Evolutionary conservation across 2,329 filamentous ascomycete genomes (phyloP).

Genomic region (Orbilia quercus): DNA sequence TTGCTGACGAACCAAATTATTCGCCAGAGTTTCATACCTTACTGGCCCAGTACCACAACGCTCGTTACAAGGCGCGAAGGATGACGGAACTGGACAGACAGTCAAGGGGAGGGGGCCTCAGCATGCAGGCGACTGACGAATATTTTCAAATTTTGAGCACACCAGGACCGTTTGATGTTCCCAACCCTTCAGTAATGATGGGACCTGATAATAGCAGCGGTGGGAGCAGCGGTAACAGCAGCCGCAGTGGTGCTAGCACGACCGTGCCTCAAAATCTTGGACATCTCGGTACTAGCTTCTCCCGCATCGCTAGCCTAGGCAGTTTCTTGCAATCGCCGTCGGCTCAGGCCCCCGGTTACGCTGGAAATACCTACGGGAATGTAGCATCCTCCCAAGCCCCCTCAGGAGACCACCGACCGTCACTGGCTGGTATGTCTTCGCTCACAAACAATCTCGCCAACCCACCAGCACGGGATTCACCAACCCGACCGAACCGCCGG

Average conservation of each 20-base stretch:
- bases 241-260: conserved; percentile 2
- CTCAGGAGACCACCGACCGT: conserved; percentile 16
- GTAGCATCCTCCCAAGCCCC: conserved; percentile 10
- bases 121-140: conserved; percentile 31
- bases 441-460: conserved; percentile 8
- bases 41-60: conserved; percentile 52
- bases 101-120: conserved; percentile 38
- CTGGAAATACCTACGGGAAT: conserved; percentile 18
- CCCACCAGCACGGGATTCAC: conserved; percentile 30
- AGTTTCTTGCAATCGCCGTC: conserved; percentile 39
- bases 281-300: conserved; percentile 39
- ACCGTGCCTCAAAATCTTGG: conserved; percentile 38
- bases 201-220: conserved; percentile 13
- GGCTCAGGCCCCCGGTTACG: background rate
- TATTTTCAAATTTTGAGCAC: conserved; percentile 43
- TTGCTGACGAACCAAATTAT: conserved; percentile 43
- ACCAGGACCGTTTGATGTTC: conserved; percentile 42
- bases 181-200: conserved; percentile 6
- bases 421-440: conserved; percentile 25
- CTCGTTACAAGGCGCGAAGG: conserved; percentile 48
- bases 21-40: conserved; percentile 43
- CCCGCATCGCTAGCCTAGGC: conserved; percentile 34
- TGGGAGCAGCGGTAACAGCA: background rate
- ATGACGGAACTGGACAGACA: conserved; percentile 55
- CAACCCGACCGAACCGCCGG: conserved; percentile 24